These are phyloP conservation scores for Auxenochlorella pyrenoidosa DNA, from an alignment of 139 green algal genomes.

Conservation along the genomic window DNA sequence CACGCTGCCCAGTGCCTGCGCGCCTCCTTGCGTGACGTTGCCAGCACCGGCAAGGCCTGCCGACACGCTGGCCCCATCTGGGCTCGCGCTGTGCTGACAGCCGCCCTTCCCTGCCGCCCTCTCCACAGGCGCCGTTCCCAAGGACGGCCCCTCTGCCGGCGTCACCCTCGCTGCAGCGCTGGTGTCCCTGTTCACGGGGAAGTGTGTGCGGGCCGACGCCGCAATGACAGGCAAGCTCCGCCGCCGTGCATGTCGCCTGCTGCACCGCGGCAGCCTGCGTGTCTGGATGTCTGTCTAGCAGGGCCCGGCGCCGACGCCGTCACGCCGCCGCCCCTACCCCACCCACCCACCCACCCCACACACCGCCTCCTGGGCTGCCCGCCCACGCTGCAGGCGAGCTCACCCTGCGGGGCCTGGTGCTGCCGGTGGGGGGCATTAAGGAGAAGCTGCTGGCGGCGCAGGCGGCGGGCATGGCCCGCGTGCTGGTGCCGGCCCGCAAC, in stretches of 20 bases:
- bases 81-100: background rate
- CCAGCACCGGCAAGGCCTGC: background rate
- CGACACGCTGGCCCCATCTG: background rate
- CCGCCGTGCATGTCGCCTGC: too few relatives aligned
- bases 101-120: background rate
- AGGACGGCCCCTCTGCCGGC: conserved; percentile 93
- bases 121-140: conserved; percentile 78
- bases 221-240: conserved; percentile 65
- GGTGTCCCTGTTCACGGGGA: conserved; percentile 85
- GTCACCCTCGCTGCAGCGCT: conserved; percentile 93
- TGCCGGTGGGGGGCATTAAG: conserved; percentile 95
- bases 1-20: background rate
- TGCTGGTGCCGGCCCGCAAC: conserved; percentile 93
- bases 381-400: conserved; percentile 85
- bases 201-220: conserved; percentile 57
- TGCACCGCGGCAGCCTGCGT: too few relatives aligned
- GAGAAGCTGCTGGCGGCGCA: conserved; percentile 92
- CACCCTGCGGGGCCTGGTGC: conserved; percentile 91
- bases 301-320: too few relatives aligned
- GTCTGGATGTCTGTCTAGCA: too few relatives aligned
- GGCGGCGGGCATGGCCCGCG: conserved; percentile 60
- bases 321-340: too few relatives aligned
- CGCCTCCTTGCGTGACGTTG: background rate
- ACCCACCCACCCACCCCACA: too few relatives aligned
- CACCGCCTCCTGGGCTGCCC: conserved; percentile 22